phyloP scores from a whole-genome alignment of 768 basidiomycete species.

The Collybia sordida region DNA sequence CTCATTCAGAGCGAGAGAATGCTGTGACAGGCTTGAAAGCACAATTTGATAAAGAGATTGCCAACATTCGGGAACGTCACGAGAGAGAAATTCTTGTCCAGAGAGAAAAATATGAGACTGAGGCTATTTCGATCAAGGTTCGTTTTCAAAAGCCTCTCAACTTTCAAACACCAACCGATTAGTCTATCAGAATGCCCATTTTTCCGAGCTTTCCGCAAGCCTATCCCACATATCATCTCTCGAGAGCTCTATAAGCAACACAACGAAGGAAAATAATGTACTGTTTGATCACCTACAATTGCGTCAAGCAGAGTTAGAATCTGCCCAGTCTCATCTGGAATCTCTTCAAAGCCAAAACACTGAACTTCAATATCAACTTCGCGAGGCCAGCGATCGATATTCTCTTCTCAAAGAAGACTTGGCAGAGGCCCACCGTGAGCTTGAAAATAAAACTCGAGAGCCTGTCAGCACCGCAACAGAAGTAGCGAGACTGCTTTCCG shows the following conservation, averaged over 20 bases:
- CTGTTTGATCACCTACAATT: conserved; percentile 87
- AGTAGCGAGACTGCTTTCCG: conserved; percentile 68
- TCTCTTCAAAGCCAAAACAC: conserved; percentile 73
- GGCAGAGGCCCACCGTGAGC: conserved; percentile 59
- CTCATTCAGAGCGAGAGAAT: conserved; percentile 63
- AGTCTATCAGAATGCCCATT: conserved; percentile 55
- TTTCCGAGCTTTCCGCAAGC: conserved; percentile 64
- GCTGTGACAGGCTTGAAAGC: conserved; percentile 55
- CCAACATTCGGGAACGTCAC: conserved; percentile 55
- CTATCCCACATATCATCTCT: conserved; percentile 65
- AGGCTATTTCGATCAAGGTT: conserved; percentile 75
- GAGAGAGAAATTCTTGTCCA: conserved; percentile 73
- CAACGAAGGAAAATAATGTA: conserved; percentile 72
- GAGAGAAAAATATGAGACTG: conserved; percentile 75
- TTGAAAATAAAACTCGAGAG: conserved; percentile 45
- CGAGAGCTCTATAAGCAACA: conserved; percentile 65
- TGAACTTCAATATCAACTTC: conserved; percentile 85
- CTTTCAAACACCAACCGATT: conserved; percentile 1
- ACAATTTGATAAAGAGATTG: conserved; percentile 75
- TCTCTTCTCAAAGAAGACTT: conserved; percentile 72
- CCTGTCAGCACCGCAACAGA: conserved; percentile 58
- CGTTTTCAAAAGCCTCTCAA: conserved; percentile 8
- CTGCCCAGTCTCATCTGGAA: conserved; percentile 73
- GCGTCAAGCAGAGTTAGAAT: conserved; percentile 89
- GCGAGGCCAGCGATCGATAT: conserved; percentile 74